These are phyloP conservation scores for Solanum chilense DNA, from an alignment of 257 asterid genomes.

Conservation along the genomic window DNA sequence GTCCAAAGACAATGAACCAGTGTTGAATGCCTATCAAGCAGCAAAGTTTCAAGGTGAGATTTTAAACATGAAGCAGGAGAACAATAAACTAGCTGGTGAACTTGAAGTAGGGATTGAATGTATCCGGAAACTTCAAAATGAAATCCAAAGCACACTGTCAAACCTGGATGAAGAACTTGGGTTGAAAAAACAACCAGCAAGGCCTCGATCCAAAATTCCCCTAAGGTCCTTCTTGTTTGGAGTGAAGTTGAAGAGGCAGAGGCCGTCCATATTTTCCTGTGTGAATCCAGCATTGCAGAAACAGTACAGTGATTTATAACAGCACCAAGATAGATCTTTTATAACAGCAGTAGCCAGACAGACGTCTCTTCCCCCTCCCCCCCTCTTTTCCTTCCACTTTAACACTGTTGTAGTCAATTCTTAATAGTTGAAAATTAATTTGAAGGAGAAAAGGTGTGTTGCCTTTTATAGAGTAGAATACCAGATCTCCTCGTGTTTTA, in stretches of 20 bases:
- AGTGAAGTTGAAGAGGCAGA: conserved; percentile 36
- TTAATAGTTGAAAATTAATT: not conserved
- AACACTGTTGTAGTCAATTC: not conserved
- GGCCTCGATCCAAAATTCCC: conserved; percentile 27
- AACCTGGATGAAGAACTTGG: conserved; percentile 27
- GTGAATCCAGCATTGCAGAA: conserved; percentile 30
- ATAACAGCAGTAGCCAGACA: conserved; percentile 3
- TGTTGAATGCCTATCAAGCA: conserved; percentile 31
- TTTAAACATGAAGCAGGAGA: conserved; percentile 37
- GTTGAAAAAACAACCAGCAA: conserved; percentile 1
- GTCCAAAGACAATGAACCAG: conserved; percentile 4
- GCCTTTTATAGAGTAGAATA: not conserved
- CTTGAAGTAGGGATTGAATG: conserved; percentile 14
- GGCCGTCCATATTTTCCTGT: conserved; percentile 31
- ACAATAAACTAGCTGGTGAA: conserved; percentile 22
- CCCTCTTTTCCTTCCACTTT: not conserved
- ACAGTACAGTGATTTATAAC: conserved; percentile 26
- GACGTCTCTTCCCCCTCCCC: not conserved
- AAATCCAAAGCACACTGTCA: conserved; percentile 21
- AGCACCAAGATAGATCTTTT: not conserved
- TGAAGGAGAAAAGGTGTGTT: not conserved
- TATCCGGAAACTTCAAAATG: conserved; percentile 13
- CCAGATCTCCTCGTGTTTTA: not conserved
- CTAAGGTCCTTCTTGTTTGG: conserved; percentile 42
- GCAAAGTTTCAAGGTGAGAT: conserved; percentile 46